A percentile compares a stretch with the other conserved stretches of the same genome.
phyloP scores from a whole-genome alignment of 1,284 basidiomycete species.

The Microbotryomycetes sp. region DNA sequence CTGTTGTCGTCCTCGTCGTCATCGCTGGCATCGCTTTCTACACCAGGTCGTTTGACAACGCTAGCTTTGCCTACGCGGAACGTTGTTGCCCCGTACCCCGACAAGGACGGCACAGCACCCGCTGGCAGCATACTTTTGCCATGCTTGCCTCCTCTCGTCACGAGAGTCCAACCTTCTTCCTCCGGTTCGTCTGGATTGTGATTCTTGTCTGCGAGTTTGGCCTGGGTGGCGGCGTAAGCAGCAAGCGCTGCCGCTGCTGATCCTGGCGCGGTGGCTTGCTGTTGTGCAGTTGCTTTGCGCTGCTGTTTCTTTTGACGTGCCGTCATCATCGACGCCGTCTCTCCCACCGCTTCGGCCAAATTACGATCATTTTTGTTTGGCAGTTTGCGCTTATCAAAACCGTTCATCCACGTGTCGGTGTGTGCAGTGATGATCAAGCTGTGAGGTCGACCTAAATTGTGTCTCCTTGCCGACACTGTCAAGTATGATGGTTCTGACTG shows the following conservation, averaged over 20 bases:
- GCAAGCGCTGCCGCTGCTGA: slow-evolving; percentile 27
- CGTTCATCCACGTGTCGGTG: slow-evolving; percentile 30
- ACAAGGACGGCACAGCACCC: slow-evolving; percentile 10
- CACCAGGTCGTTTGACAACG: neutral
- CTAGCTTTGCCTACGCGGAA: slow-evolving; percentile 25
- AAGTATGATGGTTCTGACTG: slow-evolving; percentile 6
- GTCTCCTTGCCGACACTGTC: slow-evolving; percentile 5
- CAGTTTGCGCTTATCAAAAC: slow-evolving; percentile 15
- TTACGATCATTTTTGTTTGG: neutral
- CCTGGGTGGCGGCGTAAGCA: slow-evolving; percentile 10
- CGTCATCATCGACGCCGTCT: neutral
- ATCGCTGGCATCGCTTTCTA: neutral
- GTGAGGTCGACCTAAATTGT: slow-evolving; percentile 18
- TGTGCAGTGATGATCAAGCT: slow-evolving; percentile 17
- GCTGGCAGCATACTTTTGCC: slow-evolving; percentile 24
- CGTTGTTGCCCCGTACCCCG: slow-evolving; percentile 24
- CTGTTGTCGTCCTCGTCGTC: neutral
- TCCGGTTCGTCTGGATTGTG: slow-evolving; percentile 27
- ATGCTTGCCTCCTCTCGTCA: slow-evolving; percentile 28
- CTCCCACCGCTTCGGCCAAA: neutral
- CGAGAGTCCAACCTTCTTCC: slow-evolving; percentile 32
- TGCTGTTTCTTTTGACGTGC: neutral
- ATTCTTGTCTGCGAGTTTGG: neutral
- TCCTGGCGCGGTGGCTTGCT: slow-evolving; percentile 10
- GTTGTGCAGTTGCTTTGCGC: neutral